Percentiles rank a stretch among this genome's conserved stretches.
phyloP scores from a whole-genome alignment of 2,329 filamentous ascomycete species.

The Fusarium torreyae region DNA sequence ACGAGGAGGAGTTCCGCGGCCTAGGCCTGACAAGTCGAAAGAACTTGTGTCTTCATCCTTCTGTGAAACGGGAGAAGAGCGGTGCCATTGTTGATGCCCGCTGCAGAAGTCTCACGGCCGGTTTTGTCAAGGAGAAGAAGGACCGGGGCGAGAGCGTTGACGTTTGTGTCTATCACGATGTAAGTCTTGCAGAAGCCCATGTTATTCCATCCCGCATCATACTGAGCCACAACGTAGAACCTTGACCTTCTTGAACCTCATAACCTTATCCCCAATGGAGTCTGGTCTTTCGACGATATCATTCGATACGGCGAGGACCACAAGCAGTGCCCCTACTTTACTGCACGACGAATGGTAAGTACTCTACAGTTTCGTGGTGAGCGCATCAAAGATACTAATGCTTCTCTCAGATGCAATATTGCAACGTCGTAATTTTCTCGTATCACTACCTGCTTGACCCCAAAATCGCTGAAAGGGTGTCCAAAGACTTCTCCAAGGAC shows the following conservation, averaged over 20 bases:
- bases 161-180: constrained; percentile 95
- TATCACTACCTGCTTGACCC: constrained; percentile 98
- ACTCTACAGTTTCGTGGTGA: background rate
- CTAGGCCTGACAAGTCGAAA: constrained; percentile 96
- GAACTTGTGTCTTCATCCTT: constrained; percentile 96
- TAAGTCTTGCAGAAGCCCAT: constrained; percentile 57
- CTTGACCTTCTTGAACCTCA: constrained; percentile 95
- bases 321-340: constrained; percentile 98
- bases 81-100: constrained; percentile 94
- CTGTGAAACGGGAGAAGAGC: constrained; percentile 96
- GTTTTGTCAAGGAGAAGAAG: constrained; percentile 98
- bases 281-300: constrained; percentile 94
- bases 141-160: constrained; percentile 95
- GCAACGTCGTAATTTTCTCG: constrained; percentile 99
- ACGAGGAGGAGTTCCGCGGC: constrained; percentile 92
- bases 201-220: background rate
- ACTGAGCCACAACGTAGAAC: constrained; percentile 69
- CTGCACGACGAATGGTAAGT: constrained; percentile 88
- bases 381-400: constrained; percentile 16
- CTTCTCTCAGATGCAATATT: constrained; percentile 86
- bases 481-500: constrained; percentile 95
- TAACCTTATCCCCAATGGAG: constrained; percentile 92
- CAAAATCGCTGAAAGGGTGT: constrained; percentile 96
- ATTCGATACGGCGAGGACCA: constrained; percentile 92
- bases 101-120: constrained; percentile 94